Base-by-base conservation (phyloP, 202 grass and related monocot genomes). In the Thinopyrum obtusiflorum region DNA sequence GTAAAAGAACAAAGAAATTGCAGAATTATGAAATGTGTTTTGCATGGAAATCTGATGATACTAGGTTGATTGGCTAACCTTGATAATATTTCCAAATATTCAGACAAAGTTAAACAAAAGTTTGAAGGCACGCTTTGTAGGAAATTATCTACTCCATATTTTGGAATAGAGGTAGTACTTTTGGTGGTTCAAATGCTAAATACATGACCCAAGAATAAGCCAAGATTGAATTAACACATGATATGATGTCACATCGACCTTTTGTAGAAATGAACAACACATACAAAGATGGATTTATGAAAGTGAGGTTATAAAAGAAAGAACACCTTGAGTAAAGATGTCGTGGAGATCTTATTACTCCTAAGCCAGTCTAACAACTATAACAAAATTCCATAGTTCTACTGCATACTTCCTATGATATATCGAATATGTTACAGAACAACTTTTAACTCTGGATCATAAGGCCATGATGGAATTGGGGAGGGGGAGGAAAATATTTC, bases 351-450 rank as follows among this genome's bases (percentile, higher is more conserved):
- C 33, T 77, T 61, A 82, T 82, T 82, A 53, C 70, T 64, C 23
- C 78, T 55, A 15, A 87, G 74, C 60, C 79, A 4, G 7, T 53
- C n/a, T 61, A 86, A 46, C 7, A 83, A 75, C 46, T 68, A 80
- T 61, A 36, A 64, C 2, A 78, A 76, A 63, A 51, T 24, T 18
- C 24, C 59, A 20, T 44, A 79, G 73, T 36, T 86, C 13, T 13
- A 72, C 83, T 57, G 6, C 25, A 60, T 57, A 36, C 39, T 76
- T 77, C 68, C 53, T 28, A 51, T 76, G 59, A 29, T 21, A 68
- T 76, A 62, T 4, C 3, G 67, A 37, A 37, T 35, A 36, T 46
- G 33, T 77, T 83, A 49, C 20, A 26, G 12, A 14, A 61, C 1
- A 23, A 47, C 33, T n/a, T 42, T n/a, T 28, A 87, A 31, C 21